Percentiles rank a stretch among this genome's conserved stretches.
These are phyloP conservation scores for Talaromyces thailandensis DNA, from an alignment of 495 filamentous ascomycete species.

Conservation along the genomic window DNA sequence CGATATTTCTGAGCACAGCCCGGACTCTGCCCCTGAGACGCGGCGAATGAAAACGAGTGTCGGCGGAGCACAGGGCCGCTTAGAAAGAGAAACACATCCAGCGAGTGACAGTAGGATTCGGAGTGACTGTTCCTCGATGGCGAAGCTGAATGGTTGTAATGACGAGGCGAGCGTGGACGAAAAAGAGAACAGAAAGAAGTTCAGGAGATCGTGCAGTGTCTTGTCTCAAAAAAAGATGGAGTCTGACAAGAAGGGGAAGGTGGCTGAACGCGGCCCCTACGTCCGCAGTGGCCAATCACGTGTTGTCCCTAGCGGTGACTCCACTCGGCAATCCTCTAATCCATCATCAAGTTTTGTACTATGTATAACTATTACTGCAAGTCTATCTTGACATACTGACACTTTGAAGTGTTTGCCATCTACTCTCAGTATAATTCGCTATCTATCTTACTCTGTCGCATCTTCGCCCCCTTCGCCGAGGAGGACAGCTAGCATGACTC, in stretches of 20 bases:
- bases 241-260: neutral
- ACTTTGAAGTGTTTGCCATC: too few relatives aligned
- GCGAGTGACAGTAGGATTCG: neutral
- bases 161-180: neutral
- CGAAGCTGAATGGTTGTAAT: neutral
- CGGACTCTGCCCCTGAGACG: neutral
- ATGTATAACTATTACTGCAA: too few relatives aligned
- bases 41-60: neutral
- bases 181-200: neutral
- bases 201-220: neutral
- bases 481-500: neutral
- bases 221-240: neutral
- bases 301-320: neutral
- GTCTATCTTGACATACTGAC: neutral
- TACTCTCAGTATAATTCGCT: too few relatives aligned
- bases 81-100: neutral
- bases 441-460: neutral
- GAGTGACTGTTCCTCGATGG: neutral
- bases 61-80: neutral
- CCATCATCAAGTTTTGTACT: too few relatives aligned
- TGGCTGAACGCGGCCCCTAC: neutral
- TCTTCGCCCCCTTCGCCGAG: neutral
- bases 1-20: neutral
- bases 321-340: neutral
- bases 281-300: constrained; percentile 1